Percentiles rank a stretch among this genome's conserved stretches.
Evolutionary conservation across 345 rosid genomes (phyloP).

Genomic region (Microthlaspi erraticum): DNA sequence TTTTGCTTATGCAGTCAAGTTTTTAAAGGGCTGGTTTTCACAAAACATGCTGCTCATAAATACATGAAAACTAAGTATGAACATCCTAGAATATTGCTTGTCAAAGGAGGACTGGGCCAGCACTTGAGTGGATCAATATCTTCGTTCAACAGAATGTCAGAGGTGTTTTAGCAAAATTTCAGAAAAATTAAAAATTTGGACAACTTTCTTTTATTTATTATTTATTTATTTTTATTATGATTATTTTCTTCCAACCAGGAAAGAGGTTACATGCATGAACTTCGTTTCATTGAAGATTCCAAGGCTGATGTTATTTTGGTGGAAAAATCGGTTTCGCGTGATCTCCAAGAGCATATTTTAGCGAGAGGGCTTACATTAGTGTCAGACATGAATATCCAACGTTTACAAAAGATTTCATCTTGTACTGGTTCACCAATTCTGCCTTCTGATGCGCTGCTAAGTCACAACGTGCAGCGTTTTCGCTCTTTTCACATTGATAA

Average conservation of each 20-base stretch:
- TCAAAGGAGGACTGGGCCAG: constrained; percentile 66
- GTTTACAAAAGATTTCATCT: constrained; percentile 67
- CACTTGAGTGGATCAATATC: constrained; percentile 58
- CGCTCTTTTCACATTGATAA: constrained; percentile 71
- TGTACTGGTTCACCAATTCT: constrained; percentile 68
- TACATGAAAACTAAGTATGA: constrained; percentile 76
- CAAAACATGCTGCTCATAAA: constrained; percentile 86
- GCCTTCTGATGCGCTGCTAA: constrained; percentile 50
- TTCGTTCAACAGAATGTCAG: constrained; percentile 66
- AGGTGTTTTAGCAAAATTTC: constrained; percentile 21
- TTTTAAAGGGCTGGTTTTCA: constrained; percentile 76
- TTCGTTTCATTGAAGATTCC: constrained; percentile 54
- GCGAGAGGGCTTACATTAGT: constrained; percentile 71
- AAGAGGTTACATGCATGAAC: constrained; percentile 52
- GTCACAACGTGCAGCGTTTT: constrained; percentile 62
- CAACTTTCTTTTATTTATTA: not conserved
- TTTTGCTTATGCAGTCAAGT: constrained; percentile 58
- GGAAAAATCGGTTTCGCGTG: constrained; percentile 78
- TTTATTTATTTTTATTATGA: not conserved
- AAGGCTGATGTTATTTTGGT: constrained; percentile 75
- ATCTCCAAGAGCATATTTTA: constrained; percentile 70
- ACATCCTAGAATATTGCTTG: constrained; percentile 67
- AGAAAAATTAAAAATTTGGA: not conserved
- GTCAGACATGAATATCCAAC: constrained; percentile 74
- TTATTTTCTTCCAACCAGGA: constrained; percentile 52